Percentiles rank a stretch among this genome's conserved stretches.
Conservation (phyloP, 2,329 filamentous ascomycete species). For the Cladosporium sp. region DNA sequence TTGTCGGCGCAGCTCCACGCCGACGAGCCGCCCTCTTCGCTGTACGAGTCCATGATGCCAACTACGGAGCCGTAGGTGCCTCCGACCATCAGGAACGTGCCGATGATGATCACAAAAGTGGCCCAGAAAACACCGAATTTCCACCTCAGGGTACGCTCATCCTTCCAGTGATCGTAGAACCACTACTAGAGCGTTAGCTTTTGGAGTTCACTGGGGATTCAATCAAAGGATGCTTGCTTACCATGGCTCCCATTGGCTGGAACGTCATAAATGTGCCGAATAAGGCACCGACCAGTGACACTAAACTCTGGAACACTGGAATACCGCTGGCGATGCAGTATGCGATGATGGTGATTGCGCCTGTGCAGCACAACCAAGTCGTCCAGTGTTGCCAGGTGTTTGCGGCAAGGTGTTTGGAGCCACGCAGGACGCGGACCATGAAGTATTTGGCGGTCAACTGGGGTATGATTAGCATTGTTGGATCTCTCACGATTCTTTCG, state of each 20-base stretch:
- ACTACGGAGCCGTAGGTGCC: constrained; percentile 43
- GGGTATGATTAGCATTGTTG: not conserved
- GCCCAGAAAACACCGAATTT: constrained; percentile 33
- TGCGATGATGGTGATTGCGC: constrained; percentile 37
- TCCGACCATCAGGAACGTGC: constrained; percentile 43
- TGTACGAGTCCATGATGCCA: constrained; percentile 36
- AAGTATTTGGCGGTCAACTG: constrained; percentile 48
- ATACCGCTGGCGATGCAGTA: constrained; percentile 51
- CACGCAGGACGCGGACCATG: constrained; percentile 51
- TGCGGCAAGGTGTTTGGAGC: constrained; percentile 46
- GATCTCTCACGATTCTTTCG: not conserved
- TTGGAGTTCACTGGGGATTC: no score
- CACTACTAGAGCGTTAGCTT: constrained; percentile 26
- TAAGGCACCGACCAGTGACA: constrained; percentile 48
- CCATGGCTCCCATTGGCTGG: constrained; percentile 37
- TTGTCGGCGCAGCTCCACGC: constrained; percentile 46
- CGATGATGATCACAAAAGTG: constrained; percentile 40
- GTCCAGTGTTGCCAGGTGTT: constrained; percentile 49
- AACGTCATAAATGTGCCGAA: constrained; percentile 39
- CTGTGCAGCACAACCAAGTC: constrained; percentile 46
- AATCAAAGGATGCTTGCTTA: no score
- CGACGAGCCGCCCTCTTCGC: constrained; percentile 31
- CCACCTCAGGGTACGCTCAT: constrained; percentile 35
- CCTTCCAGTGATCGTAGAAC: constrained; percentile 42
- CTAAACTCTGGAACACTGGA: constrained; percentile 48